phyloP scores from a whole-genome alignment of 192 early-diverging fungal genomes.

The Neocallimastix lanati region DNA sequence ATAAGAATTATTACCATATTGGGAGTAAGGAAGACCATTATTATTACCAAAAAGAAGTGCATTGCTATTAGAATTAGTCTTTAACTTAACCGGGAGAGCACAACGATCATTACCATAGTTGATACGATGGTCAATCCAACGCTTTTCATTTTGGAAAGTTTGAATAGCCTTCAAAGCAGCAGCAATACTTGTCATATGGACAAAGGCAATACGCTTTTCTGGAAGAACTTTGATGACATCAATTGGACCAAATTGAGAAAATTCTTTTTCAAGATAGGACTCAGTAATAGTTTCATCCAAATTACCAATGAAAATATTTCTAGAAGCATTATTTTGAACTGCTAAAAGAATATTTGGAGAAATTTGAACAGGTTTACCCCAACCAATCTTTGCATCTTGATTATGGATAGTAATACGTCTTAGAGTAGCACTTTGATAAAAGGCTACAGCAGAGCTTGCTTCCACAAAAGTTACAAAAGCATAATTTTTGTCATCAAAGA shows the following conservation, averaged over 20 bases:
- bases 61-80: not conserved
- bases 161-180: conserved; percentile 56
- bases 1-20: not conserved
- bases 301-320: conserved; percentile 68
- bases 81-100: conserved; percentile 5
- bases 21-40: not conserved
- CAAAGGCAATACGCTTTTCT: conserved; percentile 68
- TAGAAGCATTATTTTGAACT: conserved; percentile 47
- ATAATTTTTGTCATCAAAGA: conserved; percentile 59
- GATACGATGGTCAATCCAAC: conserved; percentile 38
- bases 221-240: conserved; percentile 49
- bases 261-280: conserved; percentile 22
- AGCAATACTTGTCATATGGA: conserved; percentile 53
- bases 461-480: conserved; percentile 70
- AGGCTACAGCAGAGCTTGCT: conserved; percentile 31
- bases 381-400: conserved; percentile 52
- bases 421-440: conserved; percentile 29
- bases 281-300: conserved; percentile 37
- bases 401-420: conserved; percentile 30
- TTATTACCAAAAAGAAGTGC: not conserved
- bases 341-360: conserved; percentile 33
- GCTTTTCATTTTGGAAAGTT: conserved; percentile 27
- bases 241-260: conserved; percentile 49
- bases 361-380: conserved; percentile 43
- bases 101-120: conserved; percentile 78